Percentiles rank a stretch among this genome's conserved stretches.
Evolutionary conservation across 2,329 filamentous ascomycete genomes (phyloP).

Genomic region (Microsporum audouinii): DNA sequence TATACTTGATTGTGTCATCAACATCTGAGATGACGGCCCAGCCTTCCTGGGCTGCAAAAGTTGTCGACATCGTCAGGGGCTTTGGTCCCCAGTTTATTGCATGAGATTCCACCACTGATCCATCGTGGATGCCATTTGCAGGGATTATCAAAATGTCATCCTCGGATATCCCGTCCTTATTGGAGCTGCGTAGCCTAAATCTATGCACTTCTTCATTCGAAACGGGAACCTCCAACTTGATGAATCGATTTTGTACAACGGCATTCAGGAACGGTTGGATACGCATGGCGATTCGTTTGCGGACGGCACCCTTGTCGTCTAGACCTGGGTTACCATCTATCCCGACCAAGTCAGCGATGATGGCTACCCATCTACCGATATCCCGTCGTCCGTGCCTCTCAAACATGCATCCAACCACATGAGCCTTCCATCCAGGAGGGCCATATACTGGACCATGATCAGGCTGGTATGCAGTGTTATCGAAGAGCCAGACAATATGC

Average conservation of each 20-base stretch:
- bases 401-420: slow-evolving; percentile 76
- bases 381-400: slow-evolving; percentile 57
- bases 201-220: slow-evolving; percentile 28
- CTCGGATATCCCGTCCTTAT: slow-evolving; percentile 59
- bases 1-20: slow-evolving; percentile 92
- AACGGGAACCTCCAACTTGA: slow-evolving; percentile 54
- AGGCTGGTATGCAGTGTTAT: slow-evolving; percentile 69
- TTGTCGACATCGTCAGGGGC: slow-evolving; percentile 53
- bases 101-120: slow-evolving; percentile 36
- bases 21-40: slow-evolving; percentile 84
- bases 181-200: slow-evolving; percentile 56
- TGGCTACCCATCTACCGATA: slow-evolving; percentile 56
- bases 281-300: slow-evolving; percentile 49
- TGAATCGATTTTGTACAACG: slow-evolving; percentile 56
- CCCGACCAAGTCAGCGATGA: slow-evolving; percentile 58
- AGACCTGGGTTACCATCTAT: slow-evolving; percentile 45
- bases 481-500: slow-evolving; percentile 77
- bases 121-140: slow-evolving; percentile 34
- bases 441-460: neutral
- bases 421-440: slow-evolving; percentile 56
- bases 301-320: slow-evolving; percentile 47
- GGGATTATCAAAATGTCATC: slow-evolving; percentile 44
- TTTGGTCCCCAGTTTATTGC: slow-evolving; percentile 17
- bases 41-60: slow-evolving; percentile 63
- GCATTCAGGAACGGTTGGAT: slow-evolving; percentile 62